Percentiles rank a stretch among this genome's conserved stretches.
phyloP scores from a whole-genome alignment of 192 early-diverging fungal genomes.

The Backusella mclennaniae region DNA sequence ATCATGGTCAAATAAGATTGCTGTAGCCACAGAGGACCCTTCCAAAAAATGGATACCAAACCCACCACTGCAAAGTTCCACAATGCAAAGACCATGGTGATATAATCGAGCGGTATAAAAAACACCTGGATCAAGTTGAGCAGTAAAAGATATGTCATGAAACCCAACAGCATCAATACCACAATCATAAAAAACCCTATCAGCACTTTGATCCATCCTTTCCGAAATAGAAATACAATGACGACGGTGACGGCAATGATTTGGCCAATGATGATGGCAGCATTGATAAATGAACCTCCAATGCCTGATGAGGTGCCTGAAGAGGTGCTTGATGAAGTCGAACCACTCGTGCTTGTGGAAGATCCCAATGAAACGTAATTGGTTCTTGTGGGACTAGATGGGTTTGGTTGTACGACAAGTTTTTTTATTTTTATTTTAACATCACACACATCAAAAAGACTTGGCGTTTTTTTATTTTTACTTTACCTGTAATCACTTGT shows the following conservation, averaged over 20 bases:
- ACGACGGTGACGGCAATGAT: conserved; percentile 79
- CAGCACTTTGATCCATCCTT: conserved; percentile 76
- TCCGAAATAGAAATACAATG: conserved; percentile 73
- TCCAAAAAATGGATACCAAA: conserved; percentile 75
- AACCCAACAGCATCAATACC: conserved; percentile 66
- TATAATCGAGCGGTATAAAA: conserved; percentile 65
- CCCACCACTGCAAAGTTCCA: conserved; percentile 81
- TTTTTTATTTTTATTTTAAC: no score
- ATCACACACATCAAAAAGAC: not conserved
- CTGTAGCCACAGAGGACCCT: conserved; percentile 74
- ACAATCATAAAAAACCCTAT: conserved; percentile 75
- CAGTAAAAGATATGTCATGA: conserved; percentile 70
- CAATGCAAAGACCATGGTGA: conserved; percentile 71
- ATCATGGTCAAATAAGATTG: conserved; percentile 79
- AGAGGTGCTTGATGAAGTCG: not conserved
- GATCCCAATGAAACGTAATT: conserved; percentile 8
- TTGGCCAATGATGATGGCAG: conserved; percentile 72
- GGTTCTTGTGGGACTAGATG: conserved; percentile 14
- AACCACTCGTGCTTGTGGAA: not conserved
- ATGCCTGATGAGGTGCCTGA: conserved; percentile 11
- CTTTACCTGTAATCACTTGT: conserved; percentile 52
- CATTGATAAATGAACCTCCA: conserved; percentile 47
- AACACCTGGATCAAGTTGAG: conserved; percentile 49
- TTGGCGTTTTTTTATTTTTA: not conserved
- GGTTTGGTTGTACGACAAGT: not conserved